A percentile compares a stretch with the other conserved stretches of the same genome.
These are phyloP conservation scores for Agastache rugosa DNA, from an alignment of 257 asterid species.

Conservation along the genomic window DNA sequence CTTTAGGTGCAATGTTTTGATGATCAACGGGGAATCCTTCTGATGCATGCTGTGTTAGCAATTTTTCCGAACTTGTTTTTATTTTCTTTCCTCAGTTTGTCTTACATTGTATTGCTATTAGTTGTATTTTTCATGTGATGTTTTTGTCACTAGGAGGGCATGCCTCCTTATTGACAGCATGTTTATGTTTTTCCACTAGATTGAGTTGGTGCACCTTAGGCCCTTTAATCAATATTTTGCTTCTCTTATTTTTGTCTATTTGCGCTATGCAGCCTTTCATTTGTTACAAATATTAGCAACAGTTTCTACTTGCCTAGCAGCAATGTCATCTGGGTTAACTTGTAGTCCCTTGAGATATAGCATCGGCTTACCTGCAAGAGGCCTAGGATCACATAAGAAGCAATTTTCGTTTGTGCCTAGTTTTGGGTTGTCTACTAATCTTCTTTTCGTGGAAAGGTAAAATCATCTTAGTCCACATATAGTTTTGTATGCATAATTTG, in stretches of 20 bases:
- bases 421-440: constrained; percentile 43
- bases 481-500: neutral
- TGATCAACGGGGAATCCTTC: constrained; percentile 10
- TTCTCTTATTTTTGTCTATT: constrained; percentile 5
- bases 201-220: neutral
- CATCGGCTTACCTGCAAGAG: constrained; percentile 53
- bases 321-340: constrained; percentile 68
- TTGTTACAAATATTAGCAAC: constrained; percentile 28
- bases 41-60: constrained; percentile 11
- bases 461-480: constrained; percentile 9
- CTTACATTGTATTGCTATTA: constrained; percentile 16
- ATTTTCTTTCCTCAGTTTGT: neutral
- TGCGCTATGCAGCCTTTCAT: constrained; percentile 40
- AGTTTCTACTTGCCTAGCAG: constrained; percentile 37
- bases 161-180: neutral
- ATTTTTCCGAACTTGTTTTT: neutral
- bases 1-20: neutral
- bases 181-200: neutral
- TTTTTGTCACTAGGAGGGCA: neutral
- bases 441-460: constrained; percentile 51
- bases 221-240: constrained; percentile 12
- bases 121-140: neutral
- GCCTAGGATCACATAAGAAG: constrained; percentile 47
- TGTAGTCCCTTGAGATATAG: constrained; percentile 61
- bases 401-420: constrained; percentile 43